Evolutionary conservation across 306 rosid genomes (phyloP), one percentile per base, ranked within the genome.

Genomic region (Prunus mume): DNA sequence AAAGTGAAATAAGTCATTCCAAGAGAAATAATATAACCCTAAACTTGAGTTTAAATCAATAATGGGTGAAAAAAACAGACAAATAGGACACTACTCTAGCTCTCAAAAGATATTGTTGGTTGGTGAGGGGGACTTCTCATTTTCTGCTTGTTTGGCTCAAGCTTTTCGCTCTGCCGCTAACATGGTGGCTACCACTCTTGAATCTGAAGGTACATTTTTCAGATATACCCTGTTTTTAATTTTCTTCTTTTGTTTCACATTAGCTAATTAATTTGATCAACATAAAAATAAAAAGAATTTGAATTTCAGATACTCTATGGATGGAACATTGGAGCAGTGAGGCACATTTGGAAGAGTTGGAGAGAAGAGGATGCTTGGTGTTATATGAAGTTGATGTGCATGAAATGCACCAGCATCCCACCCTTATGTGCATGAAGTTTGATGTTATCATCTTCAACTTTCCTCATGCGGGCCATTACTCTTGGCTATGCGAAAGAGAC

Each of bases 41-140:
- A 25, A 38, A 38, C 43, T 38, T 38, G 43, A 6, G 20, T 17
- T 38, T 38, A 62, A 62, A 62, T 62, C 20, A 62, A 65, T 0
- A 4, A 72, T 55, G 61, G 58, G 45, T 3, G 50, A 17, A 20
- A 34, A 11, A 65, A 70, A 51, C 55, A 72, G 70, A 77, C 0
- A 58, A 61, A 77, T 82, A 34, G 9, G 30, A 52, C 72, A 72
- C 49, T 82, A 82, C 58, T 10, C 34, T 4, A 68, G 82, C 65
- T 77, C 82, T 72, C 82, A 82, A 45, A 58, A 22, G 43, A 72
- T 77, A 13, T 27, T 77, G 51, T 46, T 82, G 32, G 68, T 82
- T 38, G 85, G 85, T 4, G 85, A 82, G 50, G 85, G 82, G 11
- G 75, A 77, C 43, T 82, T 82, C 49, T 82, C 85, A 2, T 82